Base-by-base conservation (phyloP, 1,139 yeast species). In the Diutina sp. region DNA sequence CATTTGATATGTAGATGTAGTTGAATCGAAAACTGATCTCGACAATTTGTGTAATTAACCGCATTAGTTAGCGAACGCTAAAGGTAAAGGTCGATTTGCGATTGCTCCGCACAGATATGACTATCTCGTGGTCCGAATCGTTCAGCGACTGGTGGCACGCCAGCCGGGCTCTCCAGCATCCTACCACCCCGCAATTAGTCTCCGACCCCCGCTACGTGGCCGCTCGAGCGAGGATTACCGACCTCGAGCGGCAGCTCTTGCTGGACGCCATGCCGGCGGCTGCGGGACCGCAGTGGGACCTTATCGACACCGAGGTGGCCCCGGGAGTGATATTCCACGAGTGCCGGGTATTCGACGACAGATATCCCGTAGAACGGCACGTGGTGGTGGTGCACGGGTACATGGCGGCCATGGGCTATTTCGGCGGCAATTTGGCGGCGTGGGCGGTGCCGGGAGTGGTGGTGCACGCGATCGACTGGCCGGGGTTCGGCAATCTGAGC, bases 341-440 rank as follows among this genome's bases (percentile, higher is more conserved):
- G 18, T 30, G 25, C n/a, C 32, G 44, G n/a, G 25, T 50, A 4
- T 3, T 6, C 7, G 41, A 38, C 14, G 16, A 29, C n/a, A 8
- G 9, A n/a, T 29, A 18, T 14, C 12, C 32, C 21, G 32, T 30
- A n/a, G 32, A 50, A 7, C 21, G 59, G 1, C 72, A 71, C 56
- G 61, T 62, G 30, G 75, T 75, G 3, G 62, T 73, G 1, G 68
- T 75, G 14, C 80, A 76, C 60, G 80, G 80, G 8, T 76, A 74
- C 60, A 75, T 75, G 79, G 80, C 80, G 1, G 78, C 79, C 1
- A 64, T 72, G 58, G 80, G 79, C 2, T 75, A 70, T 61, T 75
- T 73, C 59, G 65, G 74, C 55, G 73, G 74, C 60, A 75, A 74
- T 58, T 65, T 73, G 50, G 78, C 74, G 59, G 60, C 61, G 1